These are phyloP conservation scores for Aspergillus steynii DNA, from an alignment of 495 filamentous ascomycete species.

Conservation along the genomic window DNA sequence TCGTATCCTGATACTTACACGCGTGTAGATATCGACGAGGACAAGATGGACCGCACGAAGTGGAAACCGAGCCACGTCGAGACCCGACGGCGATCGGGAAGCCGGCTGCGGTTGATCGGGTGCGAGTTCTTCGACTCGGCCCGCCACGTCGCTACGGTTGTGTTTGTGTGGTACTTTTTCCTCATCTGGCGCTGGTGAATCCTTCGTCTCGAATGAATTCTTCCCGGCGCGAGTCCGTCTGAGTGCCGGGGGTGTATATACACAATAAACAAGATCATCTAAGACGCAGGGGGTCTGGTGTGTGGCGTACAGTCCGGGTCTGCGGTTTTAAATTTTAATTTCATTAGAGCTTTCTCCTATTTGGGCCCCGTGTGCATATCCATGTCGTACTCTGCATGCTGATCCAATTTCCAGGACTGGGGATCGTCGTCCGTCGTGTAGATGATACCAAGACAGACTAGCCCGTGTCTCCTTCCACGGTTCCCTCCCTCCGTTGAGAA, in stretches of 20 bases:
- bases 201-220: not conserved
- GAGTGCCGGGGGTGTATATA: not conserved
- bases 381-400: not conserved
- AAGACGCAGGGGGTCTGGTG: not conserved
- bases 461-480: not conserved
- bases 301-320: not conserved
- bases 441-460: not conserved
- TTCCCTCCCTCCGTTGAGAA: not conserved
- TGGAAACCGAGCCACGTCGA: constrained; percentile 21
- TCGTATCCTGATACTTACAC: constrained; percentile 28
- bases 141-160: constrained; percentile 43
- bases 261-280: not conserved
- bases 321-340: not conserved
- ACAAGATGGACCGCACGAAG: constrained; percentile 19
- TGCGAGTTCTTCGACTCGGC: constrained; percentile 32
- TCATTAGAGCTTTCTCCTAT: not conserved
- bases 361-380: not conserved
- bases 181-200: constrained; percentile 53
- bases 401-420: not conserved
- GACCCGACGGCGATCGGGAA: constrained; percentile 17
- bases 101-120: constrained; percentile 17
- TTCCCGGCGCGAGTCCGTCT: too few relatives aligned
- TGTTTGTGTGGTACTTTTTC: constrained; percentile 51
- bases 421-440: not conserved
- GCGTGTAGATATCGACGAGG: constrained; percentile 22